Evolutionary conservation across 306 rosid genomes (phyloP).

Genomic region (Mucuna pruriens): DNA sequence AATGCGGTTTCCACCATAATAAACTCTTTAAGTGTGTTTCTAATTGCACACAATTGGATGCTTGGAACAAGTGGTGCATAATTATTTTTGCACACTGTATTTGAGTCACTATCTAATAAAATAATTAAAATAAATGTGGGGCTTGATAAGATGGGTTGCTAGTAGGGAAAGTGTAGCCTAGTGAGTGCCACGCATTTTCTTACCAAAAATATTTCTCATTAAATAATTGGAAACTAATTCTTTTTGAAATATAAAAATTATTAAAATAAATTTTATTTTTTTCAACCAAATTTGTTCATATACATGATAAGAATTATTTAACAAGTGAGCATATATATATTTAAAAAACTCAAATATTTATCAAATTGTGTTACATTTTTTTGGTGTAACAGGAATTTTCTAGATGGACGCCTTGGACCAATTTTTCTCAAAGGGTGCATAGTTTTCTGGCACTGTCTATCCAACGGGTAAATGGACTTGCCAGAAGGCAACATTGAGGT

Average conservation of each 20-base stretch:
- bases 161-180: neutral
- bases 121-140: neutral
- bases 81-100: conserved; percentile 8
- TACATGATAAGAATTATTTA: too few species aligned
- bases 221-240: too few species aligned
- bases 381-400: too few species aligned
- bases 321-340: too few species aligned
- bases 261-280: too few species aligned
- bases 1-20: conserved; percentile 23
- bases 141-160: neutral
- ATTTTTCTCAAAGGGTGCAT: conserved; percentile 25
- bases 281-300: too few species aligned
- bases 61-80: conserved; percentile 41
- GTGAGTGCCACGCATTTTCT: conserved; percentile 39
- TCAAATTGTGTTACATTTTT: too few species aligned
- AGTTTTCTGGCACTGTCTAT: conserved; percentile 20
- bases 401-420: neutral
- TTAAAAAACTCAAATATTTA: too few species aligned
- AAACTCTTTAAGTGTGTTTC: conserved; percentile 28
- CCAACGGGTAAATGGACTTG: conserved; percentile 30
- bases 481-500: conserved; percentile 37
- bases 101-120: conserved; percentile 29
- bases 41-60: conserved; percentile 41
- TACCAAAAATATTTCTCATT: too few species aligned
- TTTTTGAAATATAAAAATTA: too few species aligned